A percentile compares a stretch with the other conserved stretches of the same genome.
These are phyloP conservation scores for Kalmusia sp. DNA, from an alignment of 2,329 filamentous ascomycete genomes.

Conservation along the genomic window DNA sequence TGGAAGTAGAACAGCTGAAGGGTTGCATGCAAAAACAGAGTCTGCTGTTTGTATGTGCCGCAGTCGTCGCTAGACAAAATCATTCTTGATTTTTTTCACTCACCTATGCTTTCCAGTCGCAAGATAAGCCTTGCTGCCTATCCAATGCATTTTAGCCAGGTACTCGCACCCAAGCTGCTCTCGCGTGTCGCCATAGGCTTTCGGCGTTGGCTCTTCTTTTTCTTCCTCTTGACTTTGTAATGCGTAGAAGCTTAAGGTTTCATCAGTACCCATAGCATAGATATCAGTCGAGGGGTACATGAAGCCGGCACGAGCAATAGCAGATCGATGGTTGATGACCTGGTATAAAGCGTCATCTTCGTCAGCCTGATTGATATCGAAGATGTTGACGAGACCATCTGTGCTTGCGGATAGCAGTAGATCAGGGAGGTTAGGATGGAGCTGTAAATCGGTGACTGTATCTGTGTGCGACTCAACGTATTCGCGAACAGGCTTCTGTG, in stretches of 20 bases:
- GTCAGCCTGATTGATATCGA: constrained; percentile 67
- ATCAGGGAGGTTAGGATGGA: constrained; percentile 66
- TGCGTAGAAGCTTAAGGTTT: constrained; percentile 77
- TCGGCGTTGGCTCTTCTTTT: constrained; percentile 58
- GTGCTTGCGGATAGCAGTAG: constrained; percentile 79
- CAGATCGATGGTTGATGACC: constrained; percentile 78
- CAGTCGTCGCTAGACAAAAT: too few relatives aligned
- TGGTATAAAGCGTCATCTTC: constrained; percentile 81
- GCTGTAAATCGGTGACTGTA: constrained; percentile 67
- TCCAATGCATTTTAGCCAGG: constrained; percentile 70
- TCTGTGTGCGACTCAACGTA: constrained; percentile 61
- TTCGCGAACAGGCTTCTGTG: constrained; percentile 42
- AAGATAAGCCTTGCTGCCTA: constrained; percentile 66
- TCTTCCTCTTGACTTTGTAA: constrained; percentile 69
- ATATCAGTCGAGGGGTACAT: constrained; percentile 61
- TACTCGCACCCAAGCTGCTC: constrained; percentile 74
- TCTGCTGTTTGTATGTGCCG: too few relatives aligned
- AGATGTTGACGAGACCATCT: constrained; percentile 79
- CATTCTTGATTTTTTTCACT: too few relatives aligned
- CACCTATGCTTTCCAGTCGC: constrained; percentile 74
- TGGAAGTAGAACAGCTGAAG: neutral
- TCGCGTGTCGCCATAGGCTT: constrained; percentile 72
- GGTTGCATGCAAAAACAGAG: too few relatives aligned
- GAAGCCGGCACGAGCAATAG: constrained; percentile 78
- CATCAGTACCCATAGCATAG: constrained; percentile 78